phyloP scores from a whole-genome alignment of 2,329 filamentous ascomycete genomes.

The Coleophoma crateriformis region DNA sequence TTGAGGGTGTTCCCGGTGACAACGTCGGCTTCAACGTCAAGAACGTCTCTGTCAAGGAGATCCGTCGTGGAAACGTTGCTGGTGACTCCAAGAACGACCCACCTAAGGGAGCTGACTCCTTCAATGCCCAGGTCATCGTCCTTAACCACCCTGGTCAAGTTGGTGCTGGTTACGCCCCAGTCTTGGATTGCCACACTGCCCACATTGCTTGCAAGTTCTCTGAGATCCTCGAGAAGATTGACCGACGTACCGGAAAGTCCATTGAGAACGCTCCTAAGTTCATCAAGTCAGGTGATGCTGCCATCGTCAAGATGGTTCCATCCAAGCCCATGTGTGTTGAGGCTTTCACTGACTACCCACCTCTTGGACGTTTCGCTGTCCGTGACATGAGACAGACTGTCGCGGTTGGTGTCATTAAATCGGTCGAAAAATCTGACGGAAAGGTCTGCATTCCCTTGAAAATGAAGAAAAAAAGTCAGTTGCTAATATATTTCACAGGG shows the following conservation, averaged over 20 bases:
- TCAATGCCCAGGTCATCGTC: slow-evolving; percentile 99
- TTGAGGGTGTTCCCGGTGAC: slow-evolving; percentile 94
- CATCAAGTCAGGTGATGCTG: slow-evolving; percentile 99
- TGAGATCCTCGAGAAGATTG: slow-evolving; percentile 99
- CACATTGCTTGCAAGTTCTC: slow-evolving; percentile 99
- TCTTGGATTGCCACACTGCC: slow-evolving; percentile 99
- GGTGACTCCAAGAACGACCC: slow-evolving; percentile 99
- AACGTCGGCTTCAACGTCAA: slow-evolving; percentile 99
- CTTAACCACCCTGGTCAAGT: slow-evolving; percentile 99
- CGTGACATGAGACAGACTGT: slow-evolving; percentile 95
- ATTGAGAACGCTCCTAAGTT: slow-evolving; percentile 92
- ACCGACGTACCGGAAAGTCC: slow-evolving; percentile 99
- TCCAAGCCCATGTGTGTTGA: slow-evolving; percentile 99
- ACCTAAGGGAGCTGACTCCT: slow-evolving; percentile 79
- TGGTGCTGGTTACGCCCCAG: slow-evolving; percentile 97
- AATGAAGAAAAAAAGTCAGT: no score
- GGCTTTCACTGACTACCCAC: slow-evolving; percentile 99
- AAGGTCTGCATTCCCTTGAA: no score
- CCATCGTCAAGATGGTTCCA: slow-evolving; percentile 99
- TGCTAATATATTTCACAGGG: slow-evolving; percentile 16
- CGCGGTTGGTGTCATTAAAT: slow-evolving; percentile 91
- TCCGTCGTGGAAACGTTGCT: slow-evolving; percentile 99
- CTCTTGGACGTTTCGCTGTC: slow-evolving; percentile 99
- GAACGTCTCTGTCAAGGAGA: slow-evolving; percentile 99
- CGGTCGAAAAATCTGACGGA: slow-evolving; percentile 37